Base-by-base conservation (phyloP, 164 flowering plant genomes). In the Brasenia schreberi region DNA sequence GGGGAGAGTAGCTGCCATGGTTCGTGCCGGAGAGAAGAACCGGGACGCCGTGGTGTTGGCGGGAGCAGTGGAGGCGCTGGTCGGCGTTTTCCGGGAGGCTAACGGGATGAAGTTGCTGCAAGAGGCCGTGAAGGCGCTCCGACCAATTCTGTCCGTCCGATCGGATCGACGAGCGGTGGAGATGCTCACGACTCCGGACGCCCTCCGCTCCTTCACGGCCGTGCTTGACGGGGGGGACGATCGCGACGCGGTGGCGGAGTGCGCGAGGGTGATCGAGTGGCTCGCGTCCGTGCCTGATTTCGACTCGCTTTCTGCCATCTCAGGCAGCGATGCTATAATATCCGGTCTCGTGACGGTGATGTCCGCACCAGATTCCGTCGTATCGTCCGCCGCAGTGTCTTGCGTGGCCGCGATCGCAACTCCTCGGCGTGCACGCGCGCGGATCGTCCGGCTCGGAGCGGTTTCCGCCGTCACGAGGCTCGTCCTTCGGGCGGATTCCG, bases 361-460 rank as follows among this genome's bases (percentile, higher is more conserved):
- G 17, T 23, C 27, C 27, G 27, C 27, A 0, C 16, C 77, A 14
- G 82, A 81, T 52, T 23, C 68, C 5, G 60, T 23, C 5, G 66
- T 78, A 9, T 69, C 78, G 39, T 88, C 84, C 4, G 80, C 88
- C 9, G 73, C 72, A 2, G 59, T 93, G 7, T 81, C 85, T 3
- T 76, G 84, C 70, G 65, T 90, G 18, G 73, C 81, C 42, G 69
- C 85, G 1, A 60, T 87, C 3, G 70, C 91, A 4, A 69, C 75
- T 17, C 80, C 75, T 23, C 70, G 84, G 16, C 80, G 43, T 44
- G 43, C 75, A 70, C 77, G 75, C 53, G 0, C 70, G 27, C 71
- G 63, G 67, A 70, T 87, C 18, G 79, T 87, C 5, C 67, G 76
- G 0, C 76, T 78, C 27, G 93, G 88, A n/a, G 68, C 70, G 0